Evolutionary conservation across 2,329 filamentous ascomycete species (phyloP).

Genomic region (Phyllachora maydis): DNA sequence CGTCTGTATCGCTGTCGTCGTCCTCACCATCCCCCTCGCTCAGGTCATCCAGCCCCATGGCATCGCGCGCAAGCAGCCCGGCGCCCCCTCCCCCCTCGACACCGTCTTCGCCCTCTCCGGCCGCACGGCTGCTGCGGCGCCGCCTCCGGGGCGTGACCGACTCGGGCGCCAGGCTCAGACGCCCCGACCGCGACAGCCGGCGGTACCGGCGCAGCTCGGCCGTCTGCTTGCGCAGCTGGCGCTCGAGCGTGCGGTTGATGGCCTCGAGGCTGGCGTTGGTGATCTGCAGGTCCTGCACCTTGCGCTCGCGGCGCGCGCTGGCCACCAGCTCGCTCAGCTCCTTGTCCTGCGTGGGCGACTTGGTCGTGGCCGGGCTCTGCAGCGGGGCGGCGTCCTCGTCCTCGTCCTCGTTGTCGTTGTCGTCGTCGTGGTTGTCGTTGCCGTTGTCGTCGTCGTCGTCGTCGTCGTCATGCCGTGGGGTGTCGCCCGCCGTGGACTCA

Average conservation of each 20-base stretch:
- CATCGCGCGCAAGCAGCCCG: slow-evolving; percentile 21
- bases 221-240: slow-evolving; percentile 79
- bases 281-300: slow-evolving; percentile 90
- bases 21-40: slow-evolving; percentile 19
- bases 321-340: slow-evolving; percentile 57
- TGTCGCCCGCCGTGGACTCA: too few relatives aligned
- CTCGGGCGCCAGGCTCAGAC: slow-evolving; percentile 38
- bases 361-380: slow-evolving; percentile 37
- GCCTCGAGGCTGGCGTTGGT: slow-evolving; percentile 88
- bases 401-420: slow-evolving; percentile 7
- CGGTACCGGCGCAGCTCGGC: slow-evolving; percentile 71
- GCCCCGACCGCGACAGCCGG: slow-evolving; percentile 65
- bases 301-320: slow-evolving; percentile 80
- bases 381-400: slow-evolving; percentile 10
- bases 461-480: too few relatives aligned
- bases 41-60: slow-evolving; percentile 23
- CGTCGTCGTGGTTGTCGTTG: slow-evolving; percentile 5
- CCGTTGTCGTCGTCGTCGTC: slow-evolving; percentile 11
- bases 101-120: too few relatives aligned
- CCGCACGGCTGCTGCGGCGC: slow-evolving; percentile 20
- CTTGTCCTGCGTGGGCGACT: slow-evolving; percentile 30
- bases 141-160: slow-evolving; percentile 20
- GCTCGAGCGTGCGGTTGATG: slow-evolving; percentile 83
- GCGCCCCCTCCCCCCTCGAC: slow-evolving; percentile 15
- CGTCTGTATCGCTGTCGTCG: slow-evolving; percentile 22